Evolutionary conservation across 1,139 yeast species (phyloP), one percentile per base, ranked within the genome.

Genomic region (Nakaseomyces kungkrabaensis): DNA sequence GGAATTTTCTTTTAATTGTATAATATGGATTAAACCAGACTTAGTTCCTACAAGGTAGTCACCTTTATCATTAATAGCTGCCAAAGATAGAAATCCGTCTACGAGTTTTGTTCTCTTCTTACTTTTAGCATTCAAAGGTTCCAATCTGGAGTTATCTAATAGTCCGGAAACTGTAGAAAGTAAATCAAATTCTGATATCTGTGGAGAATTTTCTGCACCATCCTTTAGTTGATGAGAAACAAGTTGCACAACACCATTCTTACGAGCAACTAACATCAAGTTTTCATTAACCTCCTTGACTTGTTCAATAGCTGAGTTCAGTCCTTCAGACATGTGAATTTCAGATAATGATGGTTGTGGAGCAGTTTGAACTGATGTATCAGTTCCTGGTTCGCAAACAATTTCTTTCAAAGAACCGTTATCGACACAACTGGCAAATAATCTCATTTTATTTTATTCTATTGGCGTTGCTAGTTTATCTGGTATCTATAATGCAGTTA

Each of bases 341-440:
- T 64, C 72, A 25, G 78, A 65, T 37, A 75, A 68, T 46, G 69
- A 71, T 2, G 85, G 84, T 55, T 78, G 82, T n/a, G 66, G 61
- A 0, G 78, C 81, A 48, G 74, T 76, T 59, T 79, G 77, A 48
- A 73, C 72, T 4, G 90, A 82, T 5, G 90, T 83, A 58, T 85
- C 88, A 0, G 87, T 81, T 0, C 88, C 88, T 51, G 73, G 70
- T 37, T 68, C 61, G 56, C 84, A 82, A 5, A 72, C 60, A 10
- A 82, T 70, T 60, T 81, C 85, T 62, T 63, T 64, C 40, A 65
- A 34, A 9, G 65, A 59, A 6, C 68, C 68, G 45, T 56, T 58
- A 45, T 64, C 68, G 32, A 52, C 57, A 38, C 67, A 62, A 44
- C 67, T 61, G 17, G 60, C 55, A 31, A 63, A 45, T 10, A 64